These are phyloP conservation scores for Biscutella laevigata DNA, from an alignment of 441 rosid species.

Conservation along the genomic window DNA sequence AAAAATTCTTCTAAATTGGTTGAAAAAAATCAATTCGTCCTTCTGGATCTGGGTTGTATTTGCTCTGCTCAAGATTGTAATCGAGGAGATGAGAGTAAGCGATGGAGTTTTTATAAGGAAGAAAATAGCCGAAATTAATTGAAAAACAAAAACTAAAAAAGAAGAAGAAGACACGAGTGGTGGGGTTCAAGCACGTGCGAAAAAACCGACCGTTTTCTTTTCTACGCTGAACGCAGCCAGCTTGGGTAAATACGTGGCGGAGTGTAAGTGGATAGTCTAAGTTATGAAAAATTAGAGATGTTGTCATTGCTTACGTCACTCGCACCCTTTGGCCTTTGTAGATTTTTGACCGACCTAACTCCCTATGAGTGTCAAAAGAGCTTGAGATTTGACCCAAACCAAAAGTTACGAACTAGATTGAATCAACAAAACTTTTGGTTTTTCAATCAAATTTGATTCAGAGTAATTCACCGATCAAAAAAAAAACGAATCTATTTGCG, in stretches of 20 bases:
- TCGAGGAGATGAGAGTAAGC: constrained; percentile 20
- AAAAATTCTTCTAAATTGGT: neutral
- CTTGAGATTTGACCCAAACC: no score
- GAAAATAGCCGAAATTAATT: constrained; percentile 24
- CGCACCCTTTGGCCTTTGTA: no score
- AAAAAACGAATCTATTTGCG: no score
- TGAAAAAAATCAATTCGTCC: neutral
- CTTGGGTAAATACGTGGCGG: constrained; percentile 14
- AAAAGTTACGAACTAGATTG: no score
- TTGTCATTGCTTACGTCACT: constrained; percentile 70
- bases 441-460: no score
- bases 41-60: neutral
- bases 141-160: neutral
- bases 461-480: no score
- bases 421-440: no score
- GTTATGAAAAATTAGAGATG: constrained; percentile 3
- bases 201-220: constrained; percentile 24
- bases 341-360: constrained; percentile 24
- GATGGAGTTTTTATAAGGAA: constrained; percentile 26
- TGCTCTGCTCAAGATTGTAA: constrained; percentile 14
- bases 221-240: constrained; percentile 43
- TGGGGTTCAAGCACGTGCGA: constrained; percentile 23
- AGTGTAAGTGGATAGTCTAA: neutral
- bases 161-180: constrained; percentile 4
- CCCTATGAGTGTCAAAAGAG: no score